phyloP scores from a whole-genome alignment of 148 eudicot species.

The Rhododendron williamsianum region DNA sequence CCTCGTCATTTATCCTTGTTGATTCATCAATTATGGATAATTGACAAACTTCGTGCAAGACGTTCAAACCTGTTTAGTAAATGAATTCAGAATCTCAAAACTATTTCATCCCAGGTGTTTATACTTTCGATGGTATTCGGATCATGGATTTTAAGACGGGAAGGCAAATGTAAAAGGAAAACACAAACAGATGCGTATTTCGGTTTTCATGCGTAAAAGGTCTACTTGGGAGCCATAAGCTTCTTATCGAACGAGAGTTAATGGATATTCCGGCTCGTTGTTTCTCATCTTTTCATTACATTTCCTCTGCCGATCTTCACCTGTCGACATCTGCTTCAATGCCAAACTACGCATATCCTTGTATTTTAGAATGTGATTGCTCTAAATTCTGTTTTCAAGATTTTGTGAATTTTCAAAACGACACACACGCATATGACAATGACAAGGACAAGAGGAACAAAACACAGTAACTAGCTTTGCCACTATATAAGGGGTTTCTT shows the following conservation, averaged over 20 bases:
- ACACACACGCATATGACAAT: neutral
- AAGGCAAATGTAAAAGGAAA: too few species aligned
- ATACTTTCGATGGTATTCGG: too few species aligned
- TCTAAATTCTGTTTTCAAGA: neutral
- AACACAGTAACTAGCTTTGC: neutral
- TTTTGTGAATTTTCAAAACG: neutral
- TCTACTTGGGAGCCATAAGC: neutral
- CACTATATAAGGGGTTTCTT: neutral
- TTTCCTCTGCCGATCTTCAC: neutral
- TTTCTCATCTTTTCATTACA: neutral
- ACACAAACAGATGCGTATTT: too few species aligned
- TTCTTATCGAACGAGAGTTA: neutral
- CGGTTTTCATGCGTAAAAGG: neutral
- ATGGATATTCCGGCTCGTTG: neutral
- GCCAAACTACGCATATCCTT: neutral
- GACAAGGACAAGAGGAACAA: neutral
- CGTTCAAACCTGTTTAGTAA: too few species aligned
- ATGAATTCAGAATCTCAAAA: too few species aligned
- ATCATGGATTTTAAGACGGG: too few species aligned
- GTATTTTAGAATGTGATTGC: neutral
- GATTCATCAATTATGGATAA: too few species aligned
- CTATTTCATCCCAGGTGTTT: too few species aligned
- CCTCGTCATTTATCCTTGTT: too few species aligned
- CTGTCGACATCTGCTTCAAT: neutral
- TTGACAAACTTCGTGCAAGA: too few species aligned